A percentile compares a stretch with the other conserved stretches of the same genome.
Conservation (phyloP, 768 basidiomycete species). For the Mycena filopes region DNA sequence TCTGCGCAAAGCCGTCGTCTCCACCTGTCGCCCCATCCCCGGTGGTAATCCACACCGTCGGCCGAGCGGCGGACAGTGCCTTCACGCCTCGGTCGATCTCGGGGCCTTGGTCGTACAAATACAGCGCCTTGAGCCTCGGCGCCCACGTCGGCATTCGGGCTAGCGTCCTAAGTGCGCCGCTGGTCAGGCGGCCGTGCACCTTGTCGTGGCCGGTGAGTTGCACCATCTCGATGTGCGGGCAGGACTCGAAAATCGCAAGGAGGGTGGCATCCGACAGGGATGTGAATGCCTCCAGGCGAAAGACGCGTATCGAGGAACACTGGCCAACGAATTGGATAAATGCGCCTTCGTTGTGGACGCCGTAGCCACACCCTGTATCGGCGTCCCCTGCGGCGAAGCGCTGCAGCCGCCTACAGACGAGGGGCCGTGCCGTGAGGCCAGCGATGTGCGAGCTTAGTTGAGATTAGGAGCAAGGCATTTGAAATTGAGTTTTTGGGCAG, state of each 20-base stretch:
- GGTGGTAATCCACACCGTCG: slow-evolving; percentile 22
- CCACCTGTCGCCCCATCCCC: slow-evolving; percentile 19
- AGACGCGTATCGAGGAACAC: slow-evolving; percentile 21
- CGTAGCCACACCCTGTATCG: slow-evolving; percentile 9
- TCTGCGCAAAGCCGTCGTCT: neutral
- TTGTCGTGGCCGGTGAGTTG: slow-evolving; percentile 18
- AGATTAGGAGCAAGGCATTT: neutral
- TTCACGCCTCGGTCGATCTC: slow-evolving; percentile 7
- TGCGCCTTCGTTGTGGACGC: slow-evolving; percentile 12
- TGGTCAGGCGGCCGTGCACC: neutral
- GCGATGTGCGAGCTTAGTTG: slow-evolving; percentile 14
- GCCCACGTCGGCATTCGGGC: slow-evolving; percentile 11
- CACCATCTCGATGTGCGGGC: slow-evolving; percentile 18
- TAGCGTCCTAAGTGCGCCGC: slow-evolving; percentile 16
- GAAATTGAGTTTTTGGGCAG: neutral
- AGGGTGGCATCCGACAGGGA: slow-evolving; percentile 17
- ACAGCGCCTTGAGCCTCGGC: slow-evolving; percentile 16
- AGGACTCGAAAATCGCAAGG: slow-evolving; percentile 23
- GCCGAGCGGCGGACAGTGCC: slow-evolving; percentile 16
- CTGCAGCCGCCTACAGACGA: slow-evolving; percentile 8
- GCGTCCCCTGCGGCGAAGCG: slow-evolving; percentile 18
- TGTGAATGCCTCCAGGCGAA: slow-evolving; percentile 17
- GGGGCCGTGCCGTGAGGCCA: slow-evolving; percentile 9
- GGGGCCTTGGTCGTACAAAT: slow-evolving; percentile 9
- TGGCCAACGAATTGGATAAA: slow-evolving; percentile 19